Percentiles rank a stretch among this genome's conserved stretches.
Conservation (phyloP, 176 grass and related monocot species). For the Raddia distichophylla region DNA sequence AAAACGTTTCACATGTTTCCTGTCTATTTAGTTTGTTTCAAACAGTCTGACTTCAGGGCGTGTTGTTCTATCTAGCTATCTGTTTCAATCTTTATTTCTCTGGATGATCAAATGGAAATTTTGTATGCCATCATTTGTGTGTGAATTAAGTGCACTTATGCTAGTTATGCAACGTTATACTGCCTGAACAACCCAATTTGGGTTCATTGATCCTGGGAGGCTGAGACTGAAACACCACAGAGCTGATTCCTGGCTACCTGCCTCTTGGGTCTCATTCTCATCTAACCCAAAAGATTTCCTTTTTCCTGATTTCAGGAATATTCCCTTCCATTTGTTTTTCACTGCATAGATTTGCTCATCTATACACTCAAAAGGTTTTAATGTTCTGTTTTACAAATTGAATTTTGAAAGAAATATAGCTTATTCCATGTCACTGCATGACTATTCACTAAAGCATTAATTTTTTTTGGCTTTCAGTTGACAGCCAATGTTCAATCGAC, state of each 20-base stretch:
- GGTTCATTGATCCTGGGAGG: not conserved
- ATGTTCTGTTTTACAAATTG: not conserved
- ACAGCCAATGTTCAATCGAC: slow-evolving; percentile 3
- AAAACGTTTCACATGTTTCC: not conserved
- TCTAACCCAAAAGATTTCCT: not conserved
- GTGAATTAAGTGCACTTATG: not conserved
- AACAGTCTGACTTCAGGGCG: not conserved
- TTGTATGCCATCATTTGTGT: not conserved
- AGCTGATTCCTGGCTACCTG: not conserved
- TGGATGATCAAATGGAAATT: not conserved
- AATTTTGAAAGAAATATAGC: not conserved
- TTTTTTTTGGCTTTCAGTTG: slow-evolving; percentile 21
- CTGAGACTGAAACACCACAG: not conserved
- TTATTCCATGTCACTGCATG: not conserved
- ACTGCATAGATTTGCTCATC: not conserved
- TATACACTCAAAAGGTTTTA: not conserved
- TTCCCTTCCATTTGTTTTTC: not conserved
- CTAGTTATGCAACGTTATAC: not conserved
- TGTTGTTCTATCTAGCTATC: not conserved
- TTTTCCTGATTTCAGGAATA: not conserved
- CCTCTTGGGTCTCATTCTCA: not conserved
- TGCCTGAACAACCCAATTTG: not conserved
- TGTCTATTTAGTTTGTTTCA: not conserved
- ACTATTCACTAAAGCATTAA: slow-evolving; percentile 1
- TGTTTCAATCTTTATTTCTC: not conserved